Base-by-base conservation (phyloP, 2,329 filamentous ascomycete genomes). In the Pestalotiopsis sp. region DNA sequence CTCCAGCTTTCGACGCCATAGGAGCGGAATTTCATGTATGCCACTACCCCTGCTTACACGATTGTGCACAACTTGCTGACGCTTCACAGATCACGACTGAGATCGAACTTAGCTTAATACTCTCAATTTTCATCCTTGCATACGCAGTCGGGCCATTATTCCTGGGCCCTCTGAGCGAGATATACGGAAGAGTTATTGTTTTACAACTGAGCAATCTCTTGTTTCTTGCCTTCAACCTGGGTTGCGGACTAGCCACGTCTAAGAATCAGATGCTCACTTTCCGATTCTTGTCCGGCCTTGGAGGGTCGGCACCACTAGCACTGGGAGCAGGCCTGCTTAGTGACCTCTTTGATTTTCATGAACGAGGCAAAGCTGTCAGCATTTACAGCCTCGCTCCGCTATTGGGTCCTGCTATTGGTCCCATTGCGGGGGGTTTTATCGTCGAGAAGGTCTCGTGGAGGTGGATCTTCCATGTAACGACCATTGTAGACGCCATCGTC, bases 171-270 rank as follows among this genome's bases (percentile, higher is more conserved):
- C 67, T 72, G 20, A 65, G 68, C 36, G 70, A 72, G 45, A 61
- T 69, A 36, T 72, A 58, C 68, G 85, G 85, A 11, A 80, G 85
- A 62, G 80, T 83, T 2, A 80, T 81, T 23, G 78, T 86, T 4
- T 76, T 87, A 14, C 85, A 86, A 66, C 70, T 82, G 14, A 76
- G 83, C 14, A 86, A 86, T 70, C 68, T 86, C 36, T 79, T 85
- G 27, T 70, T 83, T 75, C 68, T 87, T 52, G 73, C 84, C 1
- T 89, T 87, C 72, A 88, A 88, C 61, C 84, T 84, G 5, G 84
- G 81, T 0, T 87, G 85, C 68, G 86, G 84, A 0, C 83, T 86
- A 31, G 77, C 83, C 0, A 79, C 69, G 1, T 84, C 76, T 14
- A 79, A 80, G 5, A 77, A 76, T 13, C 82, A 85, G 75, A 80